A percentile compares a stretch with the other conserved stretches of the same genome.
Evolutionary conservation across 805 yeast species (phyloP).

Genomic region (Tetrapisispora pingtungensis): DNA sequence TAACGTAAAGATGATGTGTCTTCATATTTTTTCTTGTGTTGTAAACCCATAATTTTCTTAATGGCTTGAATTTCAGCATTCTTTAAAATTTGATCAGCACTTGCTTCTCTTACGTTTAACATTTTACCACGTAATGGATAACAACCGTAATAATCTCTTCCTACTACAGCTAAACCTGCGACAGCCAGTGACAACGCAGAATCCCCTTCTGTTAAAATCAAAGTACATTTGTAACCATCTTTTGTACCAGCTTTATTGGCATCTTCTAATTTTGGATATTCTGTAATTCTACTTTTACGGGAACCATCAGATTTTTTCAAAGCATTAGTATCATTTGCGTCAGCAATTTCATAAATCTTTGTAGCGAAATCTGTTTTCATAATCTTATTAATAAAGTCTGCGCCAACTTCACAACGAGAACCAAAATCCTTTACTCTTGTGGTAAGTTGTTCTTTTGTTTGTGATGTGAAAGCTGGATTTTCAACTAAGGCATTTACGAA

Average conservation of each 20-base stretch:
- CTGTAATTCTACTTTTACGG: conserved; percentile 74
- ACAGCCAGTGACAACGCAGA: conserved; percentile 90
- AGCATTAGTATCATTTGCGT: conserved; percentile 78
- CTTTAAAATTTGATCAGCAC: conserved; percentile 87
- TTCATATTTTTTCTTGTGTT: conserved; percentile 78
- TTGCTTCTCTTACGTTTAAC: conserved; percentile 91
- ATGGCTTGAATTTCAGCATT: conserved; percentile 92
- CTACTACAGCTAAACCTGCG: conserved; percentile 88
- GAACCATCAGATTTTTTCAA: conserved; percentile 83
- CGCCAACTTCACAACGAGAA: conserved; percentile 68
- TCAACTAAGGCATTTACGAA: conserved; percentile 88
- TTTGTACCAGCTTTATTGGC: conserved; percentile 94
- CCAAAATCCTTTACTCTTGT: conserved; percentile 86
- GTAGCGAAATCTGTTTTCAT: conserved; percentile 62
- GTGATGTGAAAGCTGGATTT: conserved; percentile 95
- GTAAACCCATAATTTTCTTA: conserved; percentile 90
- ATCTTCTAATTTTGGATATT: conserved; percentile 82
- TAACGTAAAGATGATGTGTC: conserved; percentile 70
- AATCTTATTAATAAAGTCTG: conserved; percentile 61
- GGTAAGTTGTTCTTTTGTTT: conserved; percentile 91
- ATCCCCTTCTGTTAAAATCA: conserved; percentile 93
- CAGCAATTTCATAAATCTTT: conserved; percentile 72
- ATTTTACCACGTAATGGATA: conserved; percentile 93
- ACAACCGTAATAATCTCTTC: conserved; percentile 90
- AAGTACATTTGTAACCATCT: conserved; percentile 85